Evolutionary conservation across 169 alveolate genomes (phyloP), one percentile per base, ranked within the genome.

Genomic region (Eimeria sp.): DNA sequence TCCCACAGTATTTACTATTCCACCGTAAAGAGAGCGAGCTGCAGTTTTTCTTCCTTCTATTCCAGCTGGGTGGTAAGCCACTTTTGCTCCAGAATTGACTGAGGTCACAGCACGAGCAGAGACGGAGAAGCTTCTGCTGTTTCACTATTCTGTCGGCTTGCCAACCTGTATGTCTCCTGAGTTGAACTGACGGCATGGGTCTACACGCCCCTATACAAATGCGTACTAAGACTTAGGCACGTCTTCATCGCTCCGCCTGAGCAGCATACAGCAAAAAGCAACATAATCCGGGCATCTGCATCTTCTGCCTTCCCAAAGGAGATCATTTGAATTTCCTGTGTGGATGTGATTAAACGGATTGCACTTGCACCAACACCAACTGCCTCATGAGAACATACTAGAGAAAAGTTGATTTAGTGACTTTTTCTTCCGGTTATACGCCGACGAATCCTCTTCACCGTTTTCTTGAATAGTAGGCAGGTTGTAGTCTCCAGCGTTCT

Each of bases 1-100:
- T 30, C 94, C 94, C 18, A 87, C 82, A 62, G 80, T 66, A 66
- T 87, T 87, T 33, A n/a, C 94, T 64, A 87, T 87, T 25, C 94
- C 94, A 43, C 94, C 94, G 82, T 87, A 87, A 16, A 87, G 94
- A 40, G 94, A 87, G 49, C 82, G 78, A 20, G 94, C 82, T 20
- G 85, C 94, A 4, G 37, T 43, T 54, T 25, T 23, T 62, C 52
- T 0, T 46, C 94, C 94, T 10, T 49, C 13, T 43, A 9, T 49
- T 1, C 82, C 94, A 87, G 94, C 68, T 43, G 94, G 85, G 33
- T 6, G 9, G 27, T 6, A 76, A 52, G 94, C 94, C 56, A 62
- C 94, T 18, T 40, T 64, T 87, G 56, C 94, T 64, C 94, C 94
- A 66, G 83, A 64, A 62, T 62, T 43, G n/a, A 87, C 94, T 87